A percentile compares a stretch with the other conserved stretches of the same genome.
Evolutionary conservation across 1,284 basidiomycete species (phyloP).

Genomic region (Leccinum solheimii): DNA sequence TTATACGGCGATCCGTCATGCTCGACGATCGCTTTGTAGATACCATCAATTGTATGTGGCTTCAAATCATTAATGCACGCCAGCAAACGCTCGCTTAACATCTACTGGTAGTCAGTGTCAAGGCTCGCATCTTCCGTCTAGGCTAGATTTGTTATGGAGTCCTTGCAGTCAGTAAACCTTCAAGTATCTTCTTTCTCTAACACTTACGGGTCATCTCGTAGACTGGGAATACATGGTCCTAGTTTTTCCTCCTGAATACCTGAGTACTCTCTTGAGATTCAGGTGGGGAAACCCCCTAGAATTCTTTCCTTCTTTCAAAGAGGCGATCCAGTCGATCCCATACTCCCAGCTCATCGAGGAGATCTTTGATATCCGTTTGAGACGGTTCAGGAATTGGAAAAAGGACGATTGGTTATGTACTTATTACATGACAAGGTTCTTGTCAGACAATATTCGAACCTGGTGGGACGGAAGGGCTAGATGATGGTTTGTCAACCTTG

Average conservation of each 20-base stretch:
- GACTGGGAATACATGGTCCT: slow-evolving; percentile 27
- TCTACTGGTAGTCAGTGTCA: slow-evolving; percentile 21
- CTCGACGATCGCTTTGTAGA: slow-evolving; percentile 13
- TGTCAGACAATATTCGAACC: slow-evolving; percentile 27
- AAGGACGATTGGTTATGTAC: slow-evolving; percentile 1
- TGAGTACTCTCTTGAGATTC: slow-evolving; percentile 11
- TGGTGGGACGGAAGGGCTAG: slow-evolving; percentile 26
- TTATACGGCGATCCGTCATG: background rate
- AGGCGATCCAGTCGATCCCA: slow-evolving; percentile 9
- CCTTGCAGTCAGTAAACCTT: slow-evolving; percentile 27
- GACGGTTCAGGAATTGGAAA: slow-evolving; percentile 32
- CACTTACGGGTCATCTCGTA: slow-evolving; percentile 1
- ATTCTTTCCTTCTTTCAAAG: slow-evolving; percentile 9
- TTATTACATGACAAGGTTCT: background rate
- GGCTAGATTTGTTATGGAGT: slow-evolving; percentile 27
- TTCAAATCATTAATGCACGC: background rate
- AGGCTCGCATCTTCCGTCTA: slow-evolving; percentile 13
- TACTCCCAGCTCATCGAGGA: slow-evolving; percentile 28
- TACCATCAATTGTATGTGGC: slow-evolving; percentile 29
- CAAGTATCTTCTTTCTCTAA: background rate
- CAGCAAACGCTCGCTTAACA: background rate
- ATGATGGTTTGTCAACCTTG: background rate
- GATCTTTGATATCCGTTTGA: slow-evolving; percentile 30
- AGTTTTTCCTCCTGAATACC: background rate
- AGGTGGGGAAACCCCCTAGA: slow-evolving; percentile 10